Base-by-base conservation (phyloP, 2,329 filamentous ascomycete genomes). In the Penicillium capsulatum region DNA sequence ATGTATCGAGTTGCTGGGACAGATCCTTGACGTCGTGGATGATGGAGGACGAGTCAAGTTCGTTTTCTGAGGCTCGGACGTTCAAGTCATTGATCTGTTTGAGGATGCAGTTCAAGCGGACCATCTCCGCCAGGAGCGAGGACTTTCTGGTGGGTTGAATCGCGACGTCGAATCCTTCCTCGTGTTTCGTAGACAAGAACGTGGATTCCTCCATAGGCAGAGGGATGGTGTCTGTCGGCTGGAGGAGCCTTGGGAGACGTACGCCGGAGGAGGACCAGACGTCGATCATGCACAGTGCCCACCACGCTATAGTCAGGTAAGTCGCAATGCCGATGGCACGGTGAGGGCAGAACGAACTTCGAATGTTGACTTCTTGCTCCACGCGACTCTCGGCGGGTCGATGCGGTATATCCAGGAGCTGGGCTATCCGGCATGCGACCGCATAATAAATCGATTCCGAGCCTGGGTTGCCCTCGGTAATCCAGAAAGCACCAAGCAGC, bases 241-340 rank as follows among this genome's bases (percentile, higher is more conserved):
- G 32, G 19, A 68, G 52, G 34, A 62, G 56, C 9, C 61, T 55
- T 7, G 64, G 63, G 7, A 67, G 45, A 3, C 59, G 51, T 3
- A 67, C 50, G 2, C 64, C 65, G 8, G 59, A 54, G 2, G 64
- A 63, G 7, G 58, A 65, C 66, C 65, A 69, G 13, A 63, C 57
- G 36, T 69, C 66, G 31, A 67, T 64, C 66, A 69, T 68, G 44
- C 58, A 65, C 1, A 68, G 47, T 2, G 63, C 58, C 66, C 66
- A 68, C 63, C 64, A 69, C 4, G 59, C 59, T 54, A 59, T 40
- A 7, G 5, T 2, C 11, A 10, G 16, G 31, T 31, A 9, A 15
- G 0, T 4, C 30, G 11, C 1, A 2, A 7, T 13, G 17, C 26
- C 20, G n/a, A 7, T 4, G 7, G 22, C 15, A 29, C 5, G 7